Evolutionary conservation across 495 filamentous ascomycete genomes (phyloP), one percentile per base, ranked within the genome.

Genomic region (Annulohypoxylon maeteangense): DNA sequence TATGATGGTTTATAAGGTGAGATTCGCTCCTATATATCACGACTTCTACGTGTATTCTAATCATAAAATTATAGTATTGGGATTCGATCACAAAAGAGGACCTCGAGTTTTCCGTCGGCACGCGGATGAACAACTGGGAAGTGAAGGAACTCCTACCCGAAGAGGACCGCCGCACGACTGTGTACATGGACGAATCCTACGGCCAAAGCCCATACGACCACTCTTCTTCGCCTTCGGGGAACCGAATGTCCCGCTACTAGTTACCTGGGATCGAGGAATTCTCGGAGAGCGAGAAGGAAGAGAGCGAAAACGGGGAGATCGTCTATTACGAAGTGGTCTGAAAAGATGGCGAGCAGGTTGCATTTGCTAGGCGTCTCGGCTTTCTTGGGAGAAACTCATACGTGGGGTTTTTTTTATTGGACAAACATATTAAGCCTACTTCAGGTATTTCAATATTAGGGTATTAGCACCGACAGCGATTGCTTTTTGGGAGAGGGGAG

Each of bases 1-100:
- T 56, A 99, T 99, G 95, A 99, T 99, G 95, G 90, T 98, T 10
- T 99, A 99, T 86, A 99, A 99, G 90, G 93, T 93, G 84, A 60
- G 83, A 78, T 60, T 58, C 63, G 53, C 63, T 73, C 58, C 57
- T 1, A 51, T 58, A 2, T 42, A 11, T 56, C 50, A 48, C 53
- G 60, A 8, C 6, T 10, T 31, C 23, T 6, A 10, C 27, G 11
- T 7, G 4, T 14, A 38, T 58, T 57, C 62, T 66, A 71, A 66
- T 42, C 56, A 34, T 76, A 54, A 51, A 62, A 62, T 36, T 62
- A 20, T 64, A 95, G 93, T 98, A 96, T 85, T 99, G 95, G 95
- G 95, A 99, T 78, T 98, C 95, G 25, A 98, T 99, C 81, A 99
- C 95, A 51, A 94, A 91, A 75, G 95, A 98, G 83, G 95, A 99